Base-by-base conservation (phyloP, 305 asterid genomes). In the Fraxinus floribunda region DNA sequence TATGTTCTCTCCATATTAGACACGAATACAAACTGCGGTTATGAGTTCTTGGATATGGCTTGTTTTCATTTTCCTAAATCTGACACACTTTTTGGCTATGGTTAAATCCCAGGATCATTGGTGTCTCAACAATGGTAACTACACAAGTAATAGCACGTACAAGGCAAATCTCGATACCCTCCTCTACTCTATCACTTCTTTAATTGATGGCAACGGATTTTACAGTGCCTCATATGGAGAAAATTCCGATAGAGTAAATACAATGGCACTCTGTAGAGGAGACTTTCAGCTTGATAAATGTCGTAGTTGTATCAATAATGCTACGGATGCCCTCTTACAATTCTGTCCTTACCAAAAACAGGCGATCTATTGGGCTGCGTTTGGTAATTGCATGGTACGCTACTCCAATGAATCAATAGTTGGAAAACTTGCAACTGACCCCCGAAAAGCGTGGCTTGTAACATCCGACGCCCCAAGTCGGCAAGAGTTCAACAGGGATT, bases 331-430 rank as follows among this genome's bases (percentile, higher is more conserved):
- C 55, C 16, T 44, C 16, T 13, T 44, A 44, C 16, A 44, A 3
- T 11, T 11, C 15, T 11, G 55, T 44, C n/a, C 55, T 13, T 10
- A 44, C 10, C n/a, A 44, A 44, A 44, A 44, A 22, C 26, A 38
- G 11, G 46, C 46, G 11, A 39, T 39, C 13, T 1, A 1, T 39
- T 39, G 46, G 46, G 46, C 11, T 7, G 3, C 2, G 46, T 1
- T 8, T 39, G 46, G 2, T 39, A 1, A 39, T 7, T 88, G 90
- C 35, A 66, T 84, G 79, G 11, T 79, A 72, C 81, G 87, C 2
- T 87, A 87, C 38, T 77, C 83, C 5, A 36, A 83, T 38, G 8
- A 8, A 9, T 26, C 83, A 5, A 74, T 85, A 8, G 70, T 70
- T 15, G 55, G 79, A n/a, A 76, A 0, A 9, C 0, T 60, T 73